phyloP scores from a whole-genome alignment of 768 basidiomycete species.

The Suillus decipiens region DNA sequence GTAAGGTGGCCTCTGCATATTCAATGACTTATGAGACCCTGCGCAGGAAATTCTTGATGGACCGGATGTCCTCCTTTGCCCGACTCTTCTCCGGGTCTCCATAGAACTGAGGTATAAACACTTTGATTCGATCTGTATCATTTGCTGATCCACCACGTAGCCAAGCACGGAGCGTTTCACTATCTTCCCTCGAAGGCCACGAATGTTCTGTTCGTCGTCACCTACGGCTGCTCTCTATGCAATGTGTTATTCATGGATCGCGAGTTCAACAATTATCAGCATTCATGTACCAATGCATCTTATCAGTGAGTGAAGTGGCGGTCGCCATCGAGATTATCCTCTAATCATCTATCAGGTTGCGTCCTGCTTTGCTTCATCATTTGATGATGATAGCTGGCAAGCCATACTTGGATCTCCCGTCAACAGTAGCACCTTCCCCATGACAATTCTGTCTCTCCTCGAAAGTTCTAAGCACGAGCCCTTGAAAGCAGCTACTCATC shows the following conservation, averaged over 20 bases:
- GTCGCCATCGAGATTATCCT: background rate
- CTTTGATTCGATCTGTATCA: background rate
- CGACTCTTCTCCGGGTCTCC: conserved; percentile 42
- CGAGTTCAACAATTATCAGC: conserved; percentile 45
- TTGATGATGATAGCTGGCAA: conserved; percentile 29
- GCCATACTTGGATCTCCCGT: conserved; percentile 14
- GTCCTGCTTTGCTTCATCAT: conserved; percentile 45
- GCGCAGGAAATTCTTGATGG: conserved; percentile 27
- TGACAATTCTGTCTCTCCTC: conserved; percentile 32
- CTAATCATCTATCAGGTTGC: conserved; percentile 38
- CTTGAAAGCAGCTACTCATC: conserved; percentile 37
- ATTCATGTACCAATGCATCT: conserved; percentile 42
- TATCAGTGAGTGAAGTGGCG: conserved; percentile 38
- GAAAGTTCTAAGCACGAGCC: conserved; percentile 34
- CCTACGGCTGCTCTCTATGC: conserved; percentile 38
- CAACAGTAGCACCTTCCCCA: conserved; percentile 21
- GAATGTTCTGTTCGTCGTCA: conserved; percentile 40
- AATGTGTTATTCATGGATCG: conserved; percentile 37
- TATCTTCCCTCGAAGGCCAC: conserved; percentile 43
- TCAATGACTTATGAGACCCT: conserved; percentile 8
- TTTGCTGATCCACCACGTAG: conserved; percentile 31
- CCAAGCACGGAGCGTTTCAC: conserved; percentile 40
- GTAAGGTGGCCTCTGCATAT: background rate
- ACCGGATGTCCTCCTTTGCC: conserved; percentile 46
- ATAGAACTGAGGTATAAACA: conserved; percentile 40